These are phyloP conservation scores for Pulveroboletus ravenelii DNA, from an alignment of 768 basidiomycete species.

Conservation along the genomic window DNA sequence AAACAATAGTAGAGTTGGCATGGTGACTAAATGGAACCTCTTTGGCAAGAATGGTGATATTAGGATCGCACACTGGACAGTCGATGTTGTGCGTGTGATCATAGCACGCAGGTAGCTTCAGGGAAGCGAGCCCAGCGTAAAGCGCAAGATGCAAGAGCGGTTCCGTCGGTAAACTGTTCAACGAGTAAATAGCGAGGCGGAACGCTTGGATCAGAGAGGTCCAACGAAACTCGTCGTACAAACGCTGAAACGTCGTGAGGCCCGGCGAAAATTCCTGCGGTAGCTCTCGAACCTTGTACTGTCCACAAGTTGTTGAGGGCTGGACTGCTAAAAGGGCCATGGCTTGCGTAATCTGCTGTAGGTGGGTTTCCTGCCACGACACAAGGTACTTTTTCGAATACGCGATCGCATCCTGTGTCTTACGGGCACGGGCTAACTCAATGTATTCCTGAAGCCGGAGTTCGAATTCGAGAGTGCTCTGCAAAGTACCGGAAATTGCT, in stretches of 20 bases:
- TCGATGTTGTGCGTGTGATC: slow-evolving; percentile 66
- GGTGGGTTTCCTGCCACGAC: slow-evolving; percentile 78
- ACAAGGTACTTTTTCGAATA: slow-evolving; percentile 80
- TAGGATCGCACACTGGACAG: slow-evolving; percentile 87
- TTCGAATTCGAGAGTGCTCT: slow-evolving; percentile 96
- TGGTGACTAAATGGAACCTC: slow-evolving; percentile 94
- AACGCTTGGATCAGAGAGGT: slow-evolving; percentile 66
- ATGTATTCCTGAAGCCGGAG: slow-evolving; percentile 95
- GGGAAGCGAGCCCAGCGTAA: slow-evolving; percentile 85
- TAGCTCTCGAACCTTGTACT: slow-evolving; percentile 65
- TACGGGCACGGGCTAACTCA: slow-evolving; percentile 72
- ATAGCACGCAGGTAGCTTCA: slow-evolving; percentile 87
- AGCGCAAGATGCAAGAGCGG: slow-evolving; percentile 84
- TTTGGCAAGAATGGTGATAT: slow-evolving; percentile 68
- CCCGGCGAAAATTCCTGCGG: slow-evolving; percentile 1
- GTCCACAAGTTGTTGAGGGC: slow-evolving; percentile 63
- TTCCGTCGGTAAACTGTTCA: slow-evolving; percentile 84
- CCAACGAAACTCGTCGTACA: slow-evolving; percentile 86
- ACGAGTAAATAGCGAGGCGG: slow-evolving; percentile 77
- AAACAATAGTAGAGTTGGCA: slow-evolving; percentile 93
- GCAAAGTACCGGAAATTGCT: slow-evolving; percentile 18
- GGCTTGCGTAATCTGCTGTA: slow-evolving; percentile 71
- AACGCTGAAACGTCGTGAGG: slow-evolving; percentile 45
- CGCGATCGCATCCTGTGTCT: slow-evolving; percentile 70
- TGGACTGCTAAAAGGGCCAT: slow-evolving; percentile 73